Conservation (phyloP, 2,329 filamentous ascomycete genomes). For the Fusarium sp. region DNA sequence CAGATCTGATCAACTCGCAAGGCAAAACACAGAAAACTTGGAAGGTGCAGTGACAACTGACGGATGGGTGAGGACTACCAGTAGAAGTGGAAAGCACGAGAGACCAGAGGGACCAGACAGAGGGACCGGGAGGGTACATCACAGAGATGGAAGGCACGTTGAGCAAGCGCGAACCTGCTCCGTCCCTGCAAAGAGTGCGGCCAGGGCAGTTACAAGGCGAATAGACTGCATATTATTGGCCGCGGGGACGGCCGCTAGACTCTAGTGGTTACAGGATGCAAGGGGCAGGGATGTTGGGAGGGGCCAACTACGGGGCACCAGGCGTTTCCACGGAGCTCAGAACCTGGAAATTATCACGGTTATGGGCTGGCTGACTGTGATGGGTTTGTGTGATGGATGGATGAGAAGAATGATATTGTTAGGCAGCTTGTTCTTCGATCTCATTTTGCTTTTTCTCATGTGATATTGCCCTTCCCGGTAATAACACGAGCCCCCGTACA, state of each 20-base stretch:
- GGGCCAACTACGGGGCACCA: constrained; percentile 2
- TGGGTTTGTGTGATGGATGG: not conserved
- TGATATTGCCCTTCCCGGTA: not conserved
- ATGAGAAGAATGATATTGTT: not conserved
- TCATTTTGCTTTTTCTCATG: not conserved
- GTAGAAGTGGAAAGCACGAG: constrained; percentile 5
- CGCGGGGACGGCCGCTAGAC: constrained; percentile 10
- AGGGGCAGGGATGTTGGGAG: constrained; percentile 26
- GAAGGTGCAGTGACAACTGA: constrained; percentile 1
- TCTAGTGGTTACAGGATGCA: constrained; percentile 32
- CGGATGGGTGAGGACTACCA: not conserved
- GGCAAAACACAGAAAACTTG: not conserved
- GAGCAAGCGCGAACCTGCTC: constrained; percentile 14
- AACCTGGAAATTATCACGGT: not conserved
- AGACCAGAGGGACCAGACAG: not conserved
- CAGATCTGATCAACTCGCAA: not conserved
- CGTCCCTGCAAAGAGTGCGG: constrained; percentile 5
- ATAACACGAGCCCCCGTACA: not conserved
- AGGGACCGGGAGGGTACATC: not conserved
- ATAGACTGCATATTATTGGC: constrained; percentile 25
- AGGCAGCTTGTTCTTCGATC: not conserved
- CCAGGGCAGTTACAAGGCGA: constrained; percentile 20
- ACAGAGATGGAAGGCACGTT: constrained; percentile 8
- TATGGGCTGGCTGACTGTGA: not conserved
- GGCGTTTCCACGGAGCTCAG: constrained; percentile 1